A percentile compares a stretch with the other conserved stretches of the same genome.
Evolutionary conservation across 441 rosid species (phyloP).

Genomic region (Viola pubescens): DNA sequence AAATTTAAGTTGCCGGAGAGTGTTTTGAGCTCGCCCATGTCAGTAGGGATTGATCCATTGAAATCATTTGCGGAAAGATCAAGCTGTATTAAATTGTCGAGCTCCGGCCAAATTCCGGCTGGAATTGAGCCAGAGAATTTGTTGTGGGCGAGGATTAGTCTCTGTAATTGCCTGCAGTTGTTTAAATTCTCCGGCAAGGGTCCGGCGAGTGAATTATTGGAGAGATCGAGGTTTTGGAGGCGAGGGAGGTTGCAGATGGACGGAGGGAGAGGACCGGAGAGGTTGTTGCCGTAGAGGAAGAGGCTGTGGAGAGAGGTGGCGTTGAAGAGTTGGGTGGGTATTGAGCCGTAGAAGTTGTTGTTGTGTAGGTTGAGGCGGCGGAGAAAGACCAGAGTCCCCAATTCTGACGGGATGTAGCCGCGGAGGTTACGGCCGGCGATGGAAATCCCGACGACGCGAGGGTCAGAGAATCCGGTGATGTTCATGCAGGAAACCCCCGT

Average conservation of each 20-base stretch:
- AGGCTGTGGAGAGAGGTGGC: slow-evolving; percentile 81
- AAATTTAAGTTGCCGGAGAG: slow-evolving; percentile 64
- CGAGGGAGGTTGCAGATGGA: slow-evolving; percentile 63
- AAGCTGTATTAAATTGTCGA: slow-evolving; percentile 56
- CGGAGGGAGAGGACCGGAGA: slow-evolving; percentile 66
- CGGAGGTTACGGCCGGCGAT: slow-evolving; percentile 51
- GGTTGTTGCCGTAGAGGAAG: slow-evolving; percentile 68
- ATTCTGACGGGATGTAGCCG: slow-evolving; percentile 87
- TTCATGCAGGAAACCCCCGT: slow-evolving; percentile 78
- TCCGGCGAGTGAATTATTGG: slow-evolving; percentile 70
- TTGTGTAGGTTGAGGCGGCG: slow-evolving; percentile 75
- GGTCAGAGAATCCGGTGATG: slow-evolving; percentile 37
- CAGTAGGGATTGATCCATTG: slow-evolving; percentile 54
- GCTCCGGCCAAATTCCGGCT: slow-evolving; percentile 60
- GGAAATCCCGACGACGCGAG: slow-evolving; percentile 72
- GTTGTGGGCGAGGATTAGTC: slow-evolving; percentile 59
- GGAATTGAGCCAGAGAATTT: slow-evolving; percentile 62
- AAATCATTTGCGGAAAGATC: slow-evolving; percentile 74
- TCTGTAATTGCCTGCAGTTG: slow-evolving; percentile 65
- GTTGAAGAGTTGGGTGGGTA: slow-evolving; percentile 69
- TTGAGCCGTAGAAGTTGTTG: slow-evolving; percentile 58
- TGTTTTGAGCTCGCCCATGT: slow-evolving; percentile 54
- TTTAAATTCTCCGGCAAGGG: slow-evolving; percentile 44
- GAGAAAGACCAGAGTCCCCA: slow-evolving; percentile 59
- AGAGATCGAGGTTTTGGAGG: slow-evolving; percentile 75